Evolutionary conservation across 1,284 basidiomycete genomes (phyloP), one percentile per base, ranked within the genome.

Genomic region (Calocybe gambosa): DNA sequence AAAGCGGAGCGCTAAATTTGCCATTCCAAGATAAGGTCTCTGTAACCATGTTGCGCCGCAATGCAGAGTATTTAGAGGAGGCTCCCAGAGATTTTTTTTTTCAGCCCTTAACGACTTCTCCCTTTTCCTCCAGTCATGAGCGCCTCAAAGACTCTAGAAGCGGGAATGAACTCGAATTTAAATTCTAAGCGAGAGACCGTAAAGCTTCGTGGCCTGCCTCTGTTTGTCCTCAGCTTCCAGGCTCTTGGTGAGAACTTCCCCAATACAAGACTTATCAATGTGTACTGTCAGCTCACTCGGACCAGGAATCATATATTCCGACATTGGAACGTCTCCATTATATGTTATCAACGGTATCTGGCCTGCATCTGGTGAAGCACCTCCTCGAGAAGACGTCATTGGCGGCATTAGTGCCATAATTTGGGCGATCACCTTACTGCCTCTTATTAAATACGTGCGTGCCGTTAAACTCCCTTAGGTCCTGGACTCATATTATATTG

Each of bases 301-400:
- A 25, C 13, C 42, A 80, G 79, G 79, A 1, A 78, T 82, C 38
- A 80, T 82, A 38, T 84, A 83, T 55, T 80, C 78, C n/a, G 80
- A 82, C 57, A 77, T 81, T 43, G 76, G 77, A 12, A 82, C 80
- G 0, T 80, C 77, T 0, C 80, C 82, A 1, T 62, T 84, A 10
- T 83, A 83, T 57, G 75, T 78, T 1, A 56, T 86, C 25, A 83
- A 82, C 55, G 79, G 78, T 13, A 75, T 85, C 12, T 85, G 80
- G 75, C 70, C 76, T 3, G 36, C 74, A 0, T 43, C 52, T 12
- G 74, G 72, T 0, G 62, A 66, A 13, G 58, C 66, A 0, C 82
- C 82, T 0, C 62, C 71, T 0, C 54, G 65, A 45, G 81, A 85
- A 52, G 81, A 85, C 55, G 61, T 83, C 13, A 73, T 85, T 47